Evolutionary conservation across 1,139 yeast species (phyloP).

Genomic region (Geotrichum histeridarum): DNA sequence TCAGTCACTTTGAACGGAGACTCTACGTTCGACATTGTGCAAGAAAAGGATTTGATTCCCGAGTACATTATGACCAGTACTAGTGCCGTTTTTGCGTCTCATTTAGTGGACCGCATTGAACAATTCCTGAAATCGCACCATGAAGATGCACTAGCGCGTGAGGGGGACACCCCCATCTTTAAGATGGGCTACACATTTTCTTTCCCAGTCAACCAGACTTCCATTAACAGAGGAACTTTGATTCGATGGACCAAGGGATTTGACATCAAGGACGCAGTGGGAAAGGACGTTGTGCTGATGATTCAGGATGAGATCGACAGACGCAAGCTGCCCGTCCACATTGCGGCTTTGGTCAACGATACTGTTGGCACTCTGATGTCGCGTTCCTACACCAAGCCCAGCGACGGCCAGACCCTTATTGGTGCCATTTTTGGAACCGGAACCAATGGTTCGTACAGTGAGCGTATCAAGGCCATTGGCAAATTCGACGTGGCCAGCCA

Average conservation of each 20-base stretch:
- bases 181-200: conserved; percentile 89
- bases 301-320: conserved; percentile 64
- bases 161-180: conserved; percentile 36
- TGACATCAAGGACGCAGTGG: conserved; percentile 76
- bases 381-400: conserved; percentile 67
- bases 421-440: conserved; percentile 96
- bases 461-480: conserved; percentile 61
- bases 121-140: conserved; percentile 63
- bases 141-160: conserved; percentile 23
- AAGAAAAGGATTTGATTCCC: conserved; percentile 71
- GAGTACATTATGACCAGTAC: conserved; percentile 61
- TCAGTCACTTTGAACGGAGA: conserved; percentile 76
- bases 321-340: conserved; percentile 57
- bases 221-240: conserved; percentile 68
- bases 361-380: conserved; percentile 90
- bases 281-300: conserved; percentile 68
- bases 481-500: conserved; percentile 53
- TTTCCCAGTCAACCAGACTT: conserved; percentile 84
- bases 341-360: conserved; percentile 88
- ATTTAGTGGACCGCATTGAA: conserved; percentile 64
- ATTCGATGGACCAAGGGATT: conserved; percentile 96
- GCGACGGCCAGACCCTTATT: conserved; percentile 65
- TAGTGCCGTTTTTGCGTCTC: conserved; percentile 56
- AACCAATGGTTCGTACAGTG: conserved; percentile 90
- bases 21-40: conserved; percentile 66